These are phyloP conservation scores for Mortierella alpina DNA, from an alignment of 192 early-diverging fungal species.

Conservation along the genomic window DNA sequence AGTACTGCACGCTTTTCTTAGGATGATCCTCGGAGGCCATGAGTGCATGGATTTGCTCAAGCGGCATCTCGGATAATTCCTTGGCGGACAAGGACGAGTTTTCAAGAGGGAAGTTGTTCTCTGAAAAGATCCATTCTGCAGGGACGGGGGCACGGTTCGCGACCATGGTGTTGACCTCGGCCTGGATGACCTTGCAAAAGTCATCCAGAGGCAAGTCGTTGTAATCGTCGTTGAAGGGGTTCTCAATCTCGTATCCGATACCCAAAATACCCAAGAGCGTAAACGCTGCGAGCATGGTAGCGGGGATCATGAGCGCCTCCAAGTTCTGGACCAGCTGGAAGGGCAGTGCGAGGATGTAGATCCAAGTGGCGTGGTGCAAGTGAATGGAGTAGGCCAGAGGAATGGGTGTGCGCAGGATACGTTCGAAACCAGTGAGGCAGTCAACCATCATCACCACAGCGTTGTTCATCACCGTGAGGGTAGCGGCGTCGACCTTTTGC, in stretches of 20 bases:
- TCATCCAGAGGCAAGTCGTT: conserved; percentile 77
- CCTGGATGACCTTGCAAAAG: conserved; percentile 60
- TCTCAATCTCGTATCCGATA: conserved; percentile 93
- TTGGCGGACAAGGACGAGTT: conserved; percentile 41
- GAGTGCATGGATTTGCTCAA: conserved; percentile 52
- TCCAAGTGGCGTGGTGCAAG: conserved; percentile 82
- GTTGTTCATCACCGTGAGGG: conserved; percentile 60
- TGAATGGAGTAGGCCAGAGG: conserved; percentile 91
- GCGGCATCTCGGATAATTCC: conserved; percentile 31
- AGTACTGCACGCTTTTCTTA: conserved; percentile 15
- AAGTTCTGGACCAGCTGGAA: conserved; percentile 75
- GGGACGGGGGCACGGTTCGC: conserved; percentile 23
- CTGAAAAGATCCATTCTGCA: conserved; percentile 54
- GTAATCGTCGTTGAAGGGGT: conserved; percentile 87
- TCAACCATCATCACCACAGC: conserved; percentile 63
- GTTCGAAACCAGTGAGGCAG: conserved; percentile 78
- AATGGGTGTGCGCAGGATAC: conserved; percentile 88
- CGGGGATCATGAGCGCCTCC: conserved; percentile 70
- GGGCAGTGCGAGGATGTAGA: conserved; percentile 82
- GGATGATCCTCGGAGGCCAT: conserved; percentile 11
- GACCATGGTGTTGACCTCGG: conserved; percentile 46
- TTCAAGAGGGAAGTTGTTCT: conserved; percentile 48
- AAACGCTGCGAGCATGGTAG: conserved; percentile 76
- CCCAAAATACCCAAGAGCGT: conserved; percentile 86
- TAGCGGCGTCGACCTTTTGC: conserved; percentile 58